Conservation (phyloP, 2,329 filamentous ascomycete species). For the Magnaporthiopsis incrustans region DNA sequence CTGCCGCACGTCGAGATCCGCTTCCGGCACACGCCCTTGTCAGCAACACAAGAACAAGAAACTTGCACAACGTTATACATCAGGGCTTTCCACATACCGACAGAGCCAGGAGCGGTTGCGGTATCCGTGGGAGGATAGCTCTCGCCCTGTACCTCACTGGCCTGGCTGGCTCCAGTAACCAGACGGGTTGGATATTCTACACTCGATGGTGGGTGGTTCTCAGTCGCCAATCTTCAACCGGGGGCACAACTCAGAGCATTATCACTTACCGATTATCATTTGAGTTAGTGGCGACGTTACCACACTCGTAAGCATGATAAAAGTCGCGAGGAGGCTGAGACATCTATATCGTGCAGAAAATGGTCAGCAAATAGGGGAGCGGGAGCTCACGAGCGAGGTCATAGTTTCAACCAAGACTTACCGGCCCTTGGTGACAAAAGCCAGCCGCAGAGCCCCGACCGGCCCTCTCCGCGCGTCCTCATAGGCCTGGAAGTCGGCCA, state of each 20-base stretch:
- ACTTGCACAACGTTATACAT: not conserved
- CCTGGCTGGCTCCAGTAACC: not conserved
- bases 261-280: constrained; percentile 2
- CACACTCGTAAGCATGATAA: constrained; percentile 2
- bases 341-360: not conserved
- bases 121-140: not conserved
- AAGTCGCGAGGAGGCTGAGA: not conserved
- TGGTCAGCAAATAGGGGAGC: not conserved
- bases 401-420: not conserved
- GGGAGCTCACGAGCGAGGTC: too few relatives aligned
- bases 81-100: not conserved
- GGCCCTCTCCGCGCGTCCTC: constrained; percentile 18
- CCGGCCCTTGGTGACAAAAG: constrained; percentile 6
- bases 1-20: constrained; percentile 14
- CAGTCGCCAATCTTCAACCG: not conserved
- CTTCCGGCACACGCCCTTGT: constrained; percentile 4
- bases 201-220: not conserved
- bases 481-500: constrained; percentile 21
- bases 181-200: constrained; percentile 3
- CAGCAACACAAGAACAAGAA: not conserved
- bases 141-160: not conserved
- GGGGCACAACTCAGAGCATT: not conserved
- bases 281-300: constrained; percentile 5
- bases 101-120: not conserved
- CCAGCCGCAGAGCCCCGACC: not conserved